Evolutionary conservation across 2,329 filamentous ascomycete genomes (phyloP).

Genomic region (Fusarium verticillioides): DNA sequence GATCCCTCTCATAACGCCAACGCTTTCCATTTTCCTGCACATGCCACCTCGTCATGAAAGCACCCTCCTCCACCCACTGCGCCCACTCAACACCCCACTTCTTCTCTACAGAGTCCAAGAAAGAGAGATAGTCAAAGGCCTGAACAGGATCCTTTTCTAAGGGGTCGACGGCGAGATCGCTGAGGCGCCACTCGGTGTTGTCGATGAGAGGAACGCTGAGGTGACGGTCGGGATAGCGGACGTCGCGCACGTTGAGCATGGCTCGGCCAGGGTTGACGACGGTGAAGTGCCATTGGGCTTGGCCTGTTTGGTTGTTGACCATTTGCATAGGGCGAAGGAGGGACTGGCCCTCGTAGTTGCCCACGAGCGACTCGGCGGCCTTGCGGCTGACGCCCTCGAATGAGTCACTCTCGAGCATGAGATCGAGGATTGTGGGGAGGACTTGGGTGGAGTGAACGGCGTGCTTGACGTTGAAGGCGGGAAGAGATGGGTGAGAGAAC

Average conservation of each 20-base stretch:
- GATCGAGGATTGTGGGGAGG: slow-evolving; percentile 48
- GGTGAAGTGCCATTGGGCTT: slow-evolving; percentile 49
- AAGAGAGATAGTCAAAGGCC: slow-evolving; percentile 40
- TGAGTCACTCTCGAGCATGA: slow-evolving; percentile 47
- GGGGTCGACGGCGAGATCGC: slow-evolving; percentile 43
- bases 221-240: slow-evolving; percentile 45
- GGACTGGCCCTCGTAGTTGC: slow-evolving; percentile 49
- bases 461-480: slow-evolving; percentile 43
- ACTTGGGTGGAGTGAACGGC: slow-evolving; percentile 47
- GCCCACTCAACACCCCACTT: slow-evolving; percentile 43
- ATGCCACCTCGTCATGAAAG: slow-evolving; percentile 49
- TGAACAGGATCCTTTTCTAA: slow-evolving; percentile 41
- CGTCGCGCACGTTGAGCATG: slow-evolving; percentile 48
- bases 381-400: slow-evolving; percentile 33
- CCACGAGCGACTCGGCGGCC: slow-evolving; percentile 39
- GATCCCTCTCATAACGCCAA: slow-evolving; percentile 44
- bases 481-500: slow-evolving; percentile 47
- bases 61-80: slow-evolving; percentile 48
- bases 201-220: slow-evolving; percentile 47
- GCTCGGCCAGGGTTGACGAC: slow-evolving; percentile 49
- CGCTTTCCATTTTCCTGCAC: slow-evolving; percentile 50
- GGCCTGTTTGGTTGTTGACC: slow-evolving; percentile 31
- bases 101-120: slow-evolving; percentile 41
- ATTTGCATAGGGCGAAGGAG: slow-evolving; percentile 40
- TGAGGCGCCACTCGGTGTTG: slow-evolving; percentile 49